These are phyloP conservation scores for Schoenoplectus tabernaemontani DNA, from an alignment of 202 grass and related monocot species.

Conservation along the genomic window DNA sequence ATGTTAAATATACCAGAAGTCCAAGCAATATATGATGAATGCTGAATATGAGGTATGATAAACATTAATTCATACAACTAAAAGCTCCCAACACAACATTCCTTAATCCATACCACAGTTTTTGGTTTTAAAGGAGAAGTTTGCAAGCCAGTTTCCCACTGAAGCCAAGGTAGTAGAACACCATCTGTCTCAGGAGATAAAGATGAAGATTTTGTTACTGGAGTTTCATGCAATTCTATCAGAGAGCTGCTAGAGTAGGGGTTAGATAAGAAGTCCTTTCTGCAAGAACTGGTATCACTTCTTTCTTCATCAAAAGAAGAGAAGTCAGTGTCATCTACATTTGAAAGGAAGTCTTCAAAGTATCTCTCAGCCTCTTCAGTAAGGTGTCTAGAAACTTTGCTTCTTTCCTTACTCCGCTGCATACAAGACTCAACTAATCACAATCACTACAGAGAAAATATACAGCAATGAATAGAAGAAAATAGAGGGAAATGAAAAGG, in stretches of 20 bases:
- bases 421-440: not conserved
- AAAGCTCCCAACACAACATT: not conserved
- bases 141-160: conserved; percentile 74
- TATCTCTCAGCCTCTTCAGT: conserved; percentile 82
- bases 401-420: conserved; percentile 88
- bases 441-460: not conserved
- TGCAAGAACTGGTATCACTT: conserved; percentile 67
- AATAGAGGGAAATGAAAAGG: not conserved
- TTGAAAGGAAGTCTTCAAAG: conserved; percentile 90
- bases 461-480: not conserved
- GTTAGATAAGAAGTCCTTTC: conserved; percentile 28
- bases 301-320: conserved; percentile 93
- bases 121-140: conserved; percentile 52
- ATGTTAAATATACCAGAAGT: conserved; percentile 15
- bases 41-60: not conserved
- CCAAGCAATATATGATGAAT: conserved; percentile 23
- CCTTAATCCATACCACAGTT: not conserved
- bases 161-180: conserved; percentile 86
- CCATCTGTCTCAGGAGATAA: conserved; percentile 44
- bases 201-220: conserved; percentile 30
- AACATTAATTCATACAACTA: not conserved
- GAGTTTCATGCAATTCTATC: conserved; percentile 36
- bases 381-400: conserved; percentile 54
- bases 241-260: conserved; percentile 3
- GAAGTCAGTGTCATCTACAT: conserved; percentile 92